Percentiles rank a stretch among this genome's conserved stretches.
These are phyloP conservation scores for Tuber indicum DNA, from an alignment of 495 filamentous ascomycete species.

Conservation along the genomic window DNA sequence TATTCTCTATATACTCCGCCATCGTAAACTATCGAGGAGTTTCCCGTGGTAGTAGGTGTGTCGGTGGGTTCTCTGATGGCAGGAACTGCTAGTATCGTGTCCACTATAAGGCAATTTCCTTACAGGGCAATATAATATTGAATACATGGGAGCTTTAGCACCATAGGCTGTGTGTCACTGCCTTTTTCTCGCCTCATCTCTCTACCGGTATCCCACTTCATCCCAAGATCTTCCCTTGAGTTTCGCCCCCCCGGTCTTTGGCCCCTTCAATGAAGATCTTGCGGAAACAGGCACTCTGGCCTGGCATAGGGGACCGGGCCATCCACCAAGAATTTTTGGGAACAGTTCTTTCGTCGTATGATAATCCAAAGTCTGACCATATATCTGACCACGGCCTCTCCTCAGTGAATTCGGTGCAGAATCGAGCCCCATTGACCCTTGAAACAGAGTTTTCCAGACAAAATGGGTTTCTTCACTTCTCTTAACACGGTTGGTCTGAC, in stretches of 20 bases:
- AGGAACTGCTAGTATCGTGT: background rate
- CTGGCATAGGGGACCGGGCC: background rate
- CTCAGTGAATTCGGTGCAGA: background rate
- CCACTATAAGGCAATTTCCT: background rate
- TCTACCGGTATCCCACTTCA: background rate
- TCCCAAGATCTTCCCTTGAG: background rate
- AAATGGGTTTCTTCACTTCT: constrained; percentile 6
- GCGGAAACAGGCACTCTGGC: background rate
- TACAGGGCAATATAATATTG: background rate
- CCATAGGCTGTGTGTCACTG: background rate
- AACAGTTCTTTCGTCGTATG: background rate
- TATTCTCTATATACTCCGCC: background rate
- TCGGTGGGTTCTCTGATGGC: background rate
- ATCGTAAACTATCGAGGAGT: background rate
- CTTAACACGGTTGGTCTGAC: constrained; percentile 11
- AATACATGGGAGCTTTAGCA: background rate
- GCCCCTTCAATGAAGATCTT: background rate
- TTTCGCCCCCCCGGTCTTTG: background rate
- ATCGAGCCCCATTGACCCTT: background rate
- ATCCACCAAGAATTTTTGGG: background rate
- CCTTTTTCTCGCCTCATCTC: background rate
- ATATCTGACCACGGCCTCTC: background rate
- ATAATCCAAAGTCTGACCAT: background rate
- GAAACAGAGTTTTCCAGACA: background rate
- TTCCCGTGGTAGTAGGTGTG: background rate